Evolutionary conservation across 495 filamentous ascomycete genomes (phyloP).

Genomic region (Immersiella caudata): DNA sequence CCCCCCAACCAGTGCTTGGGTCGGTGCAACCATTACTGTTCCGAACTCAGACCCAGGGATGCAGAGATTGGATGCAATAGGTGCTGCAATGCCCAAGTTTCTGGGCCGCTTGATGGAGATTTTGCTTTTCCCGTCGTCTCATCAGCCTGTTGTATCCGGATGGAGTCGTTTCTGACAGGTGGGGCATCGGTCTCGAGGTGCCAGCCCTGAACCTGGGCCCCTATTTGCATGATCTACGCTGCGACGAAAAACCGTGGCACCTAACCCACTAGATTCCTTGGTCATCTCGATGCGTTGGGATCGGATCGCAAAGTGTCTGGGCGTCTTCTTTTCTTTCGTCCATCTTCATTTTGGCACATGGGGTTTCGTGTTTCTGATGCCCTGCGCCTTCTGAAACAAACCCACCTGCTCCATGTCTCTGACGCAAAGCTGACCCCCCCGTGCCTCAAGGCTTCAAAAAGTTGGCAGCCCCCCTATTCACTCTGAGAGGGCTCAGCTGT

Average conservation of each 20-base stretch:
- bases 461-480: background rate
- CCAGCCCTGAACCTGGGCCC: constrained; percentile 4
- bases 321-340: background rate
- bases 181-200: constrained; percentile 8
- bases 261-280: constrained; percentile 6
- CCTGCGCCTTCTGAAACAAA: constrained; percentile 23
- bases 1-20: background rate
- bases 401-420: constrained; percentile 11
- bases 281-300: constrained; percentile 1
- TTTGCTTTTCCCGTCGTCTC: constrained; percentile 13
- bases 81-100: background rate
- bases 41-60: background rate
- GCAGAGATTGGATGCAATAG: background rate
- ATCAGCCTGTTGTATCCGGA: constrained; percentile 4
- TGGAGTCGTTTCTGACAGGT: constrained; percentile 9
- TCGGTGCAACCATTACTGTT: background rate
- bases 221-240: constrained; percentile 13
- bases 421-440: constrained; percentile 3
- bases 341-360: background rate
- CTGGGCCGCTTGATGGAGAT: background rate
- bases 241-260: background rate
- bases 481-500: background rate
- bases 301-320: background rate
- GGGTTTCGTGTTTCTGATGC: background rate
- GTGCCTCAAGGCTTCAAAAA: background rate